These are phyloP conservation scores for Hymenotorrendiella dingleyae DNA, from an alignment of 2,329 filamentous ascomycete genomes.

Conservation along the genomic window DNA sequence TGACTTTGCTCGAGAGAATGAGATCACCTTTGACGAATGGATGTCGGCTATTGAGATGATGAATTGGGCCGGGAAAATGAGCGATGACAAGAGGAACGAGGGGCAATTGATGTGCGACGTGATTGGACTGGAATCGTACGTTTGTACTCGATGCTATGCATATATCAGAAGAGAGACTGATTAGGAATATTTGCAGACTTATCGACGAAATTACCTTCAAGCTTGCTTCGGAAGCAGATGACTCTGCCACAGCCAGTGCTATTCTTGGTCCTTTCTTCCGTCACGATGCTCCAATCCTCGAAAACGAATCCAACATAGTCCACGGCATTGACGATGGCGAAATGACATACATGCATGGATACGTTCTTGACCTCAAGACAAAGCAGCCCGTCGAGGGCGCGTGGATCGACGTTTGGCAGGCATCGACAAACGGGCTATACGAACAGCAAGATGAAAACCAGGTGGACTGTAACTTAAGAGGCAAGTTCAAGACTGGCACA, in stretches of 20 bases:
- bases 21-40: constrained; percentile 54
- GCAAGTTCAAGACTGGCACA: constrained; percentile 52
- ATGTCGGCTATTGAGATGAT: constrained; percentile 49
- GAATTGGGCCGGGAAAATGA: constrained; percentile 59
- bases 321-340: constrained; percentile 45
- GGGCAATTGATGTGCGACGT: constrained; percentile 58
- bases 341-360: constrained; percentile 51
- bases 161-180: constrained; percentile 2
- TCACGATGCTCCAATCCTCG: constrained; percentile 47
- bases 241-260: constrained; percentile 46
- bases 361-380: constrained; percentile 46
- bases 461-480: constrained; percentile 56
- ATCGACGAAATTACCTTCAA: constrained; percentile 31
- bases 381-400: constrained; percentile 51
- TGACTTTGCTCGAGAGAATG: constrained; percentile 52
- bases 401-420: constrained; percentile 58
- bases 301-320: constrained; percentile 51
- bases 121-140: constrained; percentile 54
- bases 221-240: constrained; percentile 25
- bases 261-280: constrained; percentile 63
- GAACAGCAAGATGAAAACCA: constrained; percentile 60
- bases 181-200: constrained; percentile 33
- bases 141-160: constrained; percentile 1
- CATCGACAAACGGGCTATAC: constrained; percentile 50
- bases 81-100: constrained; percentile 55